These are phyloP conservation scores for Kregervanrija fluxuum DNA, from an alignment of 805 yeast species.

Conservation along the genomic window DNA sequence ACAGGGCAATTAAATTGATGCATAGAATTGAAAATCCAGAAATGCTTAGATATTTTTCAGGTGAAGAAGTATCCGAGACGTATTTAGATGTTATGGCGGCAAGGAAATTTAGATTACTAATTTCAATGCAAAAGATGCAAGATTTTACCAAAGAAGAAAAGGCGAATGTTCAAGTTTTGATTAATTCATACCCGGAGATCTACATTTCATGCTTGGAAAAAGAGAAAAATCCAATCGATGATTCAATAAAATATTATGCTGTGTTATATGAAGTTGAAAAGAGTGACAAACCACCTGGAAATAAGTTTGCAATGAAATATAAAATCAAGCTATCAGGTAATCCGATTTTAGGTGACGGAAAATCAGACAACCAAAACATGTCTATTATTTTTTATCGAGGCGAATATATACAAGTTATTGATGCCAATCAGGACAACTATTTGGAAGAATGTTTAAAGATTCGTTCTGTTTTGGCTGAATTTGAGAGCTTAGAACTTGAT, in stretches of 20 bases:
- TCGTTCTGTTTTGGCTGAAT: conserved; percentile 80
- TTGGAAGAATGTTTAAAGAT: conserved; percentile 90
- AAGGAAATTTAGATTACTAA: conserved; percentile 71
- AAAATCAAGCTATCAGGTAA: conserved; percentile 81
- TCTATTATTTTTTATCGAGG: conserved; percentile 84
- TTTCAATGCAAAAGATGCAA: conserved; percentile 83
- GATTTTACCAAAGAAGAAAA: conserved; percentile 58
- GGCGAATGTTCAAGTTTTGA: conserved; percentile 58
- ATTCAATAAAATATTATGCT: conserved; percentile 43
- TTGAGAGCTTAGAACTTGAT: conserved; percentile 60
- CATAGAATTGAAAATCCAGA: conserved; percentile 61
- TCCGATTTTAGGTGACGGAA: conserved; percentile 95
- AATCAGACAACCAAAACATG: conserved; percentile 91
- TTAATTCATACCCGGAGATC: conserved; percentile 67
- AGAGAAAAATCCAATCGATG: conserved; percentile 36
- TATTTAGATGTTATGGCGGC: conserved; percentile 68
- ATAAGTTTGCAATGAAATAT: conserved; percentile 39
- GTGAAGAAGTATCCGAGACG: conserved; percentile 41
- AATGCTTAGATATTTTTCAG: conserved; percentile 35
- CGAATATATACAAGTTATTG: conserved; percentile 89
- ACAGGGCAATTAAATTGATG: conserved; percentile 62
- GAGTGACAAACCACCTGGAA: conserved; percentile 28
- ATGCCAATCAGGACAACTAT: conserved; percentile 95
- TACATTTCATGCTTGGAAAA: conserved; percentile 49
- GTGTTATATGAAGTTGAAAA: conserved; percentile 58